phyloP scores from a whole-genome alignment of 2,329 filamentous ascomycete species.

The Colletotrichum sp. region DNA sequence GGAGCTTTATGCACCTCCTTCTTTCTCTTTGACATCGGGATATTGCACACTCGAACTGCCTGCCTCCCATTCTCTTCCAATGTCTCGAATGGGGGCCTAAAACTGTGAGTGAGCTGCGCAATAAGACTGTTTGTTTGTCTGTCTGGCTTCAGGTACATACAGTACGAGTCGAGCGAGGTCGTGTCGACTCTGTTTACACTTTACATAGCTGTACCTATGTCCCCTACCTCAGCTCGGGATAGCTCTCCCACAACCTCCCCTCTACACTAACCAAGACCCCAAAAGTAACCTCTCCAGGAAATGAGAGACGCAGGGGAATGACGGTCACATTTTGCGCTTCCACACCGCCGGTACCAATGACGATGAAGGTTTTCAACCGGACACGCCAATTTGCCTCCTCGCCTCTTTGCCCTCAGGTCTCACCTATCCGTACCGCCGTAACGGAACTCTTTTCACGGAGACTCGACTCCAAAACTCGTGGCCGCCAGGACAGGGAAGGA shows the following conservation, averaged over 20 bases:
- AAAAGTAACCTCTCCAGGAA: not conserved
- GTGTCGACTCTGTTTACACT: not conserved
- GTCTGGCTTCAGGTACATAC: not conserved
- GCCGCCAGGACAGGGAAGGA: not conserved
- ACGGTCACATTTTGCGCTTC: not conserved
- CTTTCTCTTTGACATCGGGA: not conserved
- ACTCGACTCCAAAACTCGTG: not conserved
- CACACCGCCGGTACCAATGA: not conserved
- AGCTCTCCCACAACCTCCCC: not conserved
- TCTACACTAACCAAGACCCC: not conserved
- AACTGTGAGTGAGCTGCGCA: not conserved
- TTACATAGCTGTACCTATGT: not conserved
- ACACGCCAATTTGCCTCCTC: not conserved
- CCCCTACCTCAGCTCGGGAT: not conserved
- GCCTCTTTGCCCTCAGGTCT: not conserved
- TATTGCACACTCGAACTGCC: not conserved
- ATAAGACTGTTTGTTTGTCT: not conserved
- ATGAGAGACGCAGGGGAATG: not conserved
- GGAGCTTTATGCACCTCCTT: conserved; percentile 1
- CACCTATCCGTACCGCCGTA: not conserved
- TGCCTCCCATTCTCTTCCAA: not conserved
- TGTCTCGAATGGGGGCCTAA: not conserved
- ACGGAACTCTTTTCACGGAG: not conserved
- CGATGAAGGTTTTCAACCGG: not conserved
- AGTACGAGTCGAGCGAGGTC: not conserved